Conservation (phyloP, 2,329 filamentous ascomycete genomes). For the Emericellopsis cladophorae region DNA sequence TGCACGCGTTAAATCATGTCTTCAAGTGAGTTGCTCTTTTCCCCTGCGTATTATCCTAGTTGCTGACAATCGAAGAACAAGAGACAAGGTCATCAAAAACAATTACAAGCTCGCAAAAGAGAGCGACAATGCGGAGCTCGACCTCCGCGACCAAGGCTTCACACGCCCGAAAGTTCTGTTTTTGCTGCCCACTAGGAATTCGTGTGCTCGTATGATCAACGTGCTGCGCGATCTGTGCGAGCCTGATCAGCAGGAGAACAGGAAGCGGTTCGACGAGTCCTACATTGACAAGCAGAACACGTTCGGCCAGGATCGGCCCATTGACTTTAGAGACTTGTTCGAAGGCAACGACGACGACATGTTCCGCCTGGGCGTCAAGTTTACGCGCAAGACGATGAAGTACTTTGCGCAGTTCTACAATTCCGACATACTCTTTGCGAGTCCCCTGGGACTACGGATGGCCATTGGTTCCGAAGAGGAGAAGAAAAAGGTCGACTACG, state of each 20-base stretch:
- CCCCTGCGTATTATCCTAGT: background rate
- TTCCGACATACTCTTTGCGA: conserved; percentile 88
- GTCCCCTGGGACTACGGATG: conserved; percentile 78
- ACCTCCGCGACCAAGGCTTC: conserved; percentile 87
- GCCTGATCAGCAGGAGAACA: conserved; percentile 89
- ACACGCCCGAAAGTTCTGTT: conserved; percentile 89
- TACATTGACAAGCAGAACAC: conserved; percentile 56
- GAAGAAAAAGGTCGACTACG: conserved; percentile 55
- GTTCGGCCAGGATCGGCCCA: conserved; percentile 62
- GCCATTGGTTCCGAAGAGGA: conserved; percentile 71
- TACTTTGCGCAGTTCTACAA: conserved; percentile 93
- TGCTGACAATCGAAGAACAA: conserved; percentile 41
- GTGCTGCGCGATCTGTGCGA: conserved; percentile 63
- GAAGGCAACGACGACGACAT: conserved; percentile 94
- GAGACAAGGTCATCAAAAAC: conserved; percentile 86
- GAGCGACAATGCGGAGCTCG: conserved; percentile 49
- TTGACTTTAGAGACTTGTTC: conserved; percentile 82
- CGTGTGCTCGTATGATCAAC: conserved; percentile 68
- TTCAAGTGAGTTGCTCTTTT: conserved; percentile 51
- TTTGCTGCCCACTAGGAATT: conserved; percentile 76
- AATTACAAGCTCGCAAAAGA: conserved; percentile 66
- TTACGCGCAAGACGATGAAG: conserved; percentile 91
- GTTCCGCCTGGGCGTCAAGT: conserved; percentile 92
- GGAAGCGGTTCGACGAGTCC: conserved; percentile 77
- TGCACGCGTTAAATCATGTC: conserved; percentile 85